Percentiles rank a stretch among this genome's conserved stretches.
These are phyloP conservation scores for Proliferodiscus dingleyae DNA, from an alignment of 2,329 filamentous ascomycete genomes.

Conservation along the genomic window DNA sequence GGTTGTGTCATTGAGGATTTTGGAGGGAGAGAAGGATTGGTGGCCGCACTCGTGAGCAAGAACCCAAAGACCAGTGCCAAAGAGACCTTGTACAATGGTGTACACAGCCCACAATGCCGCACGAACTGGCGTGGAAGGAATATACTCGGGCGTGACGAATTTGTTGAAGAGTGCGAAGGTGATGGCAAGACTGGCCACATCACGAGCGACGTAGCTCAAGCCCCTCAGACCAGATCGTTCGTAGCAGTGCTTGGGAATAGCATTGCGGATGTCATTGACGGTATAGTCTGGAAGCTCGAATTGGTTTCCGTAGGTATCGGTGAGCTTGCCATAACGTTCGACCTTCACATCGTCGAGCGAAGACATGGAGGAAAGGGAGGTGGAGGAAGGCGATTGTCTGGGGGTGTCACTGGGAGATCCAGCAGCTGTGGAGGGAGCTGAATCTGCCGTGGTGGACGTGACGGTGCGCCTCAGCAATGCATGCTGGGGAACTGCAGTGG, in stretches of 20 bases:
- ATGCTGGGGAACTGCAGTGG: constrained; percentile 26
- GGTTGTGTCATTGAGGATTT: constrained; percentile 82
- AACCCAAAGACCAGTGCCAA: constrained; percentile 93
- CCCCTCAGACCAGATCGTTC: constrained; percentile 74
- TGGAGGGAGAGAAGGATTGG: constrained; percentile 92
- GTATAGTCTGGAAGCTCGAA: constrained; percentile 93
- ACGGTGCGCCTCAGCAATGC: constrained; percentile 24
- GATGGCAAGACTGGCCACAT: constrained; percentile 64
- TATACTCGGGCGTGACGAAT: constrained; percentile 78
- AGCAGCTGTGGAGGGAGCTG: constrained; percentile 49
- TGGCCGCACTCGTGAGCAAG: constrained; percentile 97
- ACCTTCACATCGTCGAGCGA: constrained; percentile 48
- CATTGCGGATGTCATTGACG: constrained; percentile 95
- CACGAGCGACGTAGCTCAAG: constrained; percentile 78
- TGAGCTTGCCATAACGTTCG: constrained; percentile 56
- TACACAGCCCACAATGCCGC: constrained; percentile 59
- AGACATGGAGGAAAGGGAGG: constrained; percentile 87
- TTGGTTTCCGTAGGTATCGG: constrained; percentile 92
- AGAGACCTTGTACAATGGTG: constrained; percentile 79
- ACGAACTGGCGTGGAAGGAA: constrained; percentile 66
- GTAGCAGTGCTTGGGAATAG: constrained; percentile 97
- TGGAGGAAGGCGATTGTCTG: constrained; percentile 67
- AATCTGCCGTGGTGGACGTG: constrained; percentile 26
- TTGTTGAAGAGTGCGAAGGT: constrained; percentile 88
- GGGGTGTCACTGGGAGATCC: constrained; percentile 58